Percentiles rank a stretch among this genome's conserved stretches.
These are phyloP conservation scores for Tricholoma hemisulphureum DNA, from an alignment of 768 basidiomycete genomes.

Conservation along the genomic window DNA sequence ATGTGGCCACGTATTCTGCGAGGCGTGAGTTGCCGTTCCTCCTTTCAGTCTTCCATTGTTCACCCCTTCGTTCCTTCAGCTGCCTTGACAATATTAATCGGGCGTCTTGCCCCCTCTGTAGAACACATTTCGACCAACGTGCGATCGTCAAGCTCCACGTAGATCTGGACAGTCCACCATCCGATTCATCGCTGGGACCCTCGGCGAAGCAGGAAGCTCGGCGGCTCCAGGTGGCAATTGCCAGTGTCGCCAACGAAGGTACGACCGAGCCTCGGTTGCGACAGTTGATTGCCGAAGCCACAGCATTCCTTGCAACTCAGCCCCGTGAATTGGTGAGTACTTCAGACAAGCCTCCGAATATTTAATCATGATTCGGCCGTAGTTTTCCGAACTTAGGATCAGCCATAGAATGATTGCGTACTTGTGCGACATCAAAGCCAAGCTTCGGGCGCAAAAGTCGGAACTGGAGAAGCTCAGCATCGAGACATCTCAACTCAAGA, in stretches of 20 bases:
- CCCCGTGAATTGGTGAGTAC: constrained; percentile 45
- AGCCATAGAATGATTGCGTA: constrained; percentile 50
- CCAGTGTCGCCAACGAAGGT: constrained; percentile 53
- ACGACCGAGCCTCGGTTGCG: constrained; percentile 50
- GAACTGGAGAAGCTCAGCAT: constrained; percentile 30
- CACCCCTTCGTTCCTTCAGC: constrained; percentile 5
- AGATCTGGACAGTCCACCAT: constrained; percentile 43
- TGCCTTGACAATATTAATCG: constrained; percentile 3
- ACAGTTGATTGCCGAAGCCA: constrained; percentile 50
- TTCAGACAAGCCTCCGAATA: constrained; percentile 1
- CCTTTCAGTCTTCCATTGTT: constrained; percentile 1
- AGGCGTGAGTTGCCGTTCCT: constrained; percentile 31
- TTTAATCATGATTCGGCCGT: neutral
- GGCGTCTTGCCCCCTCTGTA: constrained; percentile 60
- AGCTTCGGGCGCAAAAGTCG: constrained; percentile 33
- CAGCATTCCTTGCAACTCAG: constrained; percentile 44
- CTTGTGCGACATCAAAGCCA: constrained; percentile 47
- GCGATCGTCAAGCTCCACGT: constrained; percentile 58
- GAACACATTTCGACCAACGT: constrained; percentile 45
- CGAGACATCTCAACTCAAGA: constrained; percentile 31
- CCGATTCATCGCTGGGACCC: constrained; percentile 14
- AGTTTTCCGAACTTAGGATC: constrained; percentile 54
- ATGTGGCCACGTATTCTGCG: constrained; percentile 75
- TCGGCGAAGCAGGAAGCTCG: constrained; percentile 46
- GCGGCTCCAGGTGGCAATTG: constrained; percentile 53